Evolutionary conservation across 495 filamentous ascomycete genomes (phyloP).

Genomic region (Stereocaulon alpinum): DNA sequence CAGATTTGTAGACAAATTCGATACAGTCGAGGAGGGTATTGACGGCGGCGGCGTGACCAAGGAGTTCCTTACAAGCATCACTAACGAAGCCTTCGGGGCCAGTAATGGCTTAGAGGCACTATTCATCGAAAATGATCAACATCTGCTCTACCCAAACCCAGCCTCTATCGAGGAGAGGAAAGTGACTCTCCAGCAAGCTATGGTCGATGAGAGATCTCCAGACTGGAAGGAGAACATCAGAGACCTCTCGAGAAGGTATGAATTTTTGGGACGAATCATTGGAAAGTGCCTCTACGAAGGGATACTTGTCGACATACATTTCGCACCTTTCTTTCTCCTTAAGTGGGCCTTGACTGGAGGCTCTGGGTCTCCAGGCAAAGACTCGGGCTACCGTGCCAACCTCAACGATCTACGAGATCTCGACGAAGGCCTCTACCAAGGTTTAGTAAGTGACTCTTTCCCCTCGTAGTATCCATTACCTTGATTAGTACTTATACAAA

Average conservation of each 20-base stretch:
- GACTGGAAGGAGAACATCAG: slow-evolving; percentile 49
- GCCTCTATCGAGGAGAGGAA: slow-evolving; percentile 62
- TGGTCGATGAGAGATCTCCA: slow-evolving; percentile 39
- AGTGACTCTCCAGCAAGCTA: slow-evolving; percentile 44
- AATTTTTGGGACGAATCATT: slow-evolving; percentile 85
- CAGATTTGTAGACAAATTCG: slow-evolving; percentile 88
- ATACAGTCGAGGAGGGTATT: slow-evolving; percentile 80
- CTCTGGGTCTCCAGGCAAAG: slow-evolving; percentile 44
- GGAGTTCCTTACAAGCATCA: slow-evolving; percentile 89
- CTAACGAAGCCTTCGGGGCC: slow-evolving; percentile 70
- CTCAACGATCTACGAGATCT: slow-evolving; percentile 89
- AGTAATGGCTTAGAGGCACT: slow-evolving; percentile 39
- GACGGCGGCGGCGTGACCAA: slow-evolving; percentile 97
- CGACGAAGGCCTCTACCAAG: slow-evolving; percentile 88
- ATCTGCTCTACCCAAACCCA: slow-evolving; percentile 85
- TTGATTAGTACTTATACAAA: slow-evolving; percentile 20
- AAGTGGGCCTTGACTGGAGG: slow-evolving; percentile 82
- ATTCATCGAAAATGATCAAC: slow-evolving; percentile 82
- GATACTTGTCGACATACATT: slow-evolving; percentile 86
- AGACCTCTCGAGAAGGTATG: slow-evolving; percentile 64
- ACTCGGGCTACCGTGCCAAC: slow-evolving; percentile 71
- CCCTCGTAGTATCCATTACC: not conserved
- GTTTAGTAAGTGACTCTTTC: slow-evolving; percentile 46
- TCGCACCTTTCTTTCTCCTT: slow-evolving; percentile 91
- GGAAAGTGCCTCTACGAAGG: slow-evolving; percentile 98